A percentile compares a stretch with the other conserved stretches of the same genome.
These are phyloP conservation scores for Phytophthora pinifolia DNA, from an alignment of 352 stramenopile species.

Conservation along the genomic window DNA sequence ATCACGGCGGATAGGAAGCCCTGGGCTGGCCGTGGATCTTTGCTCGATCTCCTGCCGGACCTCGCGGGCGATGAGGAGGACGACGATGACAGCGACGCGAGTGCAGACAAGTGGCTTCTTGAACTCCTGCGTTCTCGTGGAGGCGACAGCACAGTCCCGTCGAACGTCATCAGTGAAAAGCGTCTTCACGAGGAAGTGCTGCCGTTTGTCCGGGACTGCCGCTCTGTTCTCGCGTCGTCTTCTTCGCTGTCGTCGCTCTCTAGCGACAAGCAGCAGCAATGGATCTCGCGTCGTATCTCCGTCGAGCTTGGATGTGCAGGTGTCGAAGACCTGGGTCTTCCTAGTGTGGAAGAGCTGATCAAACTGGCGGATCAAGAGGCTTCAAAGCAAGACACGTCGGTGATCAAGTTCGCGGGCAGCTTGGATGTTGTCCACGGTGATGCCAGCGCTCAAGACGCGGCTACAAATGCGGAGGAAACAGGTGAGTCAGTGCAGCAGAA, in stretches of 20 bases:
- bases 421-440: slow-evolving; percentile 27
- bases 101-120: slow-evolving; percentile 12
- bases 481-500: slow-evolving; percentile 43
- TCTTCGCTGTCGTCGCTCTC: slow-evolving; percentile 24
- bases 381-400: slow-evolving; percentile 8
- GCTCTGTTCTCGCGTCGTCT: slow-evolving; percentile 25
- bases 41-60: slow-evolving; percentile 28
- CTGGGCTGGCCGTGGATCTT: slow-evolving; percentile 25
- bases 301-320: slow-evolving; percentile 29
- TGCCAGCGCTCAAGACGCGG: slow-evolving; percentile 4
- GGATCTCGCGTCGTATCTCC: slow-evolving; percentile 29
- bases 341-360: slow-evolving; percentile 21
- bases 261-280: slow-evolving; percentile 34
- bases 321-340: slow-evolving; percentile 23
- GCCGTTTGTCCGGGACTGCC: slow-evolving; percentile 33
- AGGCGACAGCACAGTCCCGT: background rate
- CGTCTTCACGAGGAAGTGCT: slow-evolving; percentile 24
- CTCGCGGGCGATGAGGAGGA: slow-evolving; percentile 14
- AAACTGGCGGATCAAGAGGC: slow-evolving; percentile 21
- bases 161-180: slow-evolving; percentile 8
- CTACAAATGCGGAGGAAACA: slow-evolving; percentile 25
- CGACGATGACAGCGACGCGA: slow-evolving; percentile 6
- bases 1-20: slow-evolving; percentile 2
- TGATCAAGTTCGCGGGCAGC: slow-evolving; percentile 45
- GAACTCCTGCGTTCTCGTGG: slow-evolving; percentile 8